These are phyloP conservation scores for Diaporthe nobilis DNA, from an alignment of 2,329 filamentous ascomycete genomes.

Conservation along the genomic window DNA sequence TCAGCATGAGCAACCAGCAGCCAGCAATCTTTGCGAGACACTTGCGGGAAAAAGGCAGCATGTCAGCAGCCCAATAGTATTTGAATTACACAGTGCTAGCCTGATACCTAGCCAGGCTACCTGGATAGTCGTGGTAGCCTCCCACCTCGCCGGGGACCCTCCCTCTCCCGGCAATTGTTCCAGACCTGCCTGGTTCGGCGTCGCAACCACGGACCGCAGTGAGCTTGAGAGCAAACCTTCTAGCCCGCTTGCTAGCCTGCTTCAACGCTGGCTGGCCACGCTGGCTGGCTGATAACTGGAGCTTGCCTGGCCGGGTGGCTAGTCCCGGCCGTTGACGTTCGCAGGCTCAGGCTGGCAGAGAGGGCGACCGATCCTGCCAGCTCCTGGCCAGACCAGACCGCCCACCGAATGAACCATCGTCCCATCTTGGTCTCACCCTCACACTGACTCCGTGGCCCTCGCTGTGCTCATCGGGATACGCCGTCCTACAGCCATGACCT, in stretches of 20 bases:
- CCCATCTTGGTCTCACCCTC: conserved; percentile 10
- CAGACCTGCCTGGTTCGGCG: conserved; percentile 19
- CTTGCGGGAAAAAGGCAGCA: not conserved
- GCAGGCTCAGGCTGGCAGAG: not conserved
- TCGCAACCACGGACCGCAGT: conserved; percentile 25
- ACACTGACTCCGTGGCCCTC: conserved; percentile 4
- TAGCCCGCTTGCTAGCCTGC: conserved; percentile 21
- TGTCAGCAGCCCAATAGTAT: not conserved
- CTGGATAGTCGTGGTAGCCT: not conserved
- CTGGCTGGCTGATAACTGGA: not conserved
- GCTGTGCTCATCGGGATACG: not conserved
- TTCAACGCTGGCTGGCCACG: not conserved
- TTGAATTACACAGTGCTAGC: not conserved
- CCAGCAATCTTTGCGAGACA: conserved; percentile 8
- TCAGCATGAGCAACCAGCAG: too few relatives aligned
- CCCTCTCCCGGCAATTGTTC: conserved; percentile 1
- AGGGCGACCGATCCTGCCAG: not conserved
- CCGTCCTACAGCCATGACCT: not conserved
- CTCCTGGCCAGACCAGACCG: conserved; percentile 9
- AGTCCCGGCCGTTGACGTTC: conserved; percentile 20
- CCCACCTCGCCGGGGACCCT: not conserved
- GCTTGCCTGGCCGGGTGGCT: not conserved
- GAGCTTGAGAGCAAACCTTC: conserved; percentile 19
- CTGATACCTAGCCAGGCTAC: not conserved
- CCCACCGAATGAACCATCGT: conserved; percentile 25